A percentile compares a stretch with the other conserved stretches of the same genome.
Conservation (phyloP, 2,329 filamentous ascomycete genomes). For the Phoma herbarum region DNA sequence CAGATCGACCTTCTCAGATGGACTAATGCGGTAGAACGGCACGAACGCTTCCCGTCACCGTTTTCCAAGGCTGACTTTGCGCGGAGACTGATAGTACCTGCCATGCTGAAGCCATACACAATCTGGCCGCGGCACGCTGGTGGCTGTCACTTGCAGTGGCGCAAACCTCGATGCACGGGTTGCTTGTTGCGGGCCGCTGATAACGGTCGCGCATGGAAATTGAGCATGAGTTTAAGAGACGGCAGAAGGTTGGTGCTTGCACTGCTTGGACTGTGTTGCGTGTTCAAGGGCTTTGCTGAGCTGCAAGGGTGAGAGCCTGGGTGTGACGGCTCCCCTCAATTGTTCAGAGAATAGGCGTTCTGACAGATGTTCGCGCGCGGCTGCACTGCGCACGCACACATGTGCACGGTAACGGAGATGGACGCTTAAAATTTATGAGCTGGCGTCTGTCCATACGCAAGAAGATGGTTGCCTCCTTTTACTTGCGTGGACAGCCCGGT, state of each 20-base stretch:
- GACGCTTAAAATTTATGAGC: background rate
- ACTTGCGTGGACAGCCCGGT: background rate
- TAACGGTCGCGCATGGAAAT: background rate
- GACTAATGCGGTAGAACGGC: conserved; percentile 4
- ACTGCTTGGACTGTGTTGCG: background rate
- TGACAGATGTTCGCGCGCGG: conserved; percentile 5
- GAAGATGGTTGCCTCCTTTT: background rate
- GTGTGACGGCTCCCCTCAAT: conserved; percentile 5
- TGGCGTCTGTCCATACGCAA: background rate
- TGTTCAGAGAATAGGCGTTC: background rate
- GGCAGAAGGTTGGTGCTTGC: background rate
- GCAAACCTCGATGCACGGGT: background rate
- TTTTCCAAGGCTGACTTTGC: background rate
- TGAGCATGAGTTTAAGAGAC: background rate
- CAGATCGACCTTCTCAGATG: background rate
- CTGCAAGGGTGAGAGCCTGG: background rate
- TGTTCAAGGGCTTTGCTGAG: background rate
- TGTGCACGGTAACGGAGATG: conserved; percentile 1
- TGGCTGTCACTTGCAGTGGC: conserved; percentile 1
- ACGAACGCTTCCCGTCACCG: conserved; percentile 1
- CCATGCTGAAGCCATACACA: conserved; percentile 7
- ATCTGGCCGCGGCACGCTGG: background rate
- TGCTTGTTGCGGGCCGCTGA: conserved; percentile 1
- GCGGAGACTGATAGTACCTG: conserved; percentile 2
- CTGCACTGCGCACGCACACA: background rate